Percentiles rank a stretch among this genome's conserved stretches.
These are phyloP conservation scores for Turritis glabra DNA, from an alignment of 345 rosid species.

Conservation along the genomic window DNA sequence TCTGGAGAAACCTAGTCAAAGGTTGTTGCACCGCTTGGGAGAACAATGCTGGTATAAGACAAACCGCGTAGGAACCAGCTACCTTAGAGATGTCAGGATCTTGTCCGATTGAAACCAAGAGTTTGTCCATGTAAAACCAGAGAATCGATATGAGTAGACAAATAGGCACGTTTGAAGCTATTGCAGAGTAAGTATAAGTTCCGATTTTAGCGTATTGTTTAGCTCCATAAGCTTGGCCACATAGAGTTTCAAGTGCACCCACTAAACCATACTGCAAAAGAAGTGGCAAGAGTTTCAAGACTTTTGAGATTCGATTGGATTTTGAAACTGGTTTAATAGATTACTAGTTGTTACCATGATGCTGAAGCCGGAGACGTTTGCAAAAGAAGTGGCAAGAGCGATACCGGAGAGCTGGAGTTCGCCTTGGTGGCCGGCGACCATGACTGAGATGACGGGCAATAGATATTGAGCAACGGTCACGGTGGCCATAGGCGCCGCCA, in stretches of 20 bases:
- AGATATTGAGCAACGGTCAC: neutral
- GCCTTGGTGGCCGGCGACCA: neutral
- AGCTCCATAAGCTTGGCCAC: conserved; percentile 43
- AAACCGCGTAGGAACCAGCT: conserved; percentile 26
- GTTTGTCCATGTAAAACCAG: conserved; percentile 28
- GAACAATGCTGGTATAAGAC: conserved; percentile 27
- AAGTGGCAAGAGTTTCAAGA: neutral
- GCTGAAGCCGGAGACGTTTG: neutral
- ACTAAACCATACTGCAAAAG: conserved; percentile 18
- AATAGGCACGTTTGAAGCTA: conserved; percentile 10
- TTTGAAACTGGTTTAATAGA: neutral
- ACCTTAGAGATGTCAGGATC: conserved; percentile 31
- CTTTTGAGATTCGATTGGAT: neutral
- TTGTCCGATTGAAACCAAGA: conserved; percentile 27
- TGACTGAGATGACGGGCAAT: neutral
- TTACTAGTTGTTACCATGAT: neutral
- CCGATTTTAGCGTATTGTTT: conserved; percentile 30
- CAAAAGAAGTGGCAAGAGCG: neutral
- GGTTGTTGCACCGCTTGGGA: conserved; percentile 34
- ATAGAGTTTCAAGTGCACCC: conserved; percentile 37
- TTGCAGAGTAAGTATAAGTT: conserved; percentile 29
- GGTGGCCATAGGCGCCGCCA: neutral
- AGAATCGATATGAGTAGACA: conserved; percentile 27
- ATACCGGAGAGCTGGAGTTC: neutral
- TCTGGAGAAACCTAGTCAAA: conserved; percentile 31